Conservation (phyloP, 2,329 filamentous ascomycete species). For the Cadophora malorum region DNA sequence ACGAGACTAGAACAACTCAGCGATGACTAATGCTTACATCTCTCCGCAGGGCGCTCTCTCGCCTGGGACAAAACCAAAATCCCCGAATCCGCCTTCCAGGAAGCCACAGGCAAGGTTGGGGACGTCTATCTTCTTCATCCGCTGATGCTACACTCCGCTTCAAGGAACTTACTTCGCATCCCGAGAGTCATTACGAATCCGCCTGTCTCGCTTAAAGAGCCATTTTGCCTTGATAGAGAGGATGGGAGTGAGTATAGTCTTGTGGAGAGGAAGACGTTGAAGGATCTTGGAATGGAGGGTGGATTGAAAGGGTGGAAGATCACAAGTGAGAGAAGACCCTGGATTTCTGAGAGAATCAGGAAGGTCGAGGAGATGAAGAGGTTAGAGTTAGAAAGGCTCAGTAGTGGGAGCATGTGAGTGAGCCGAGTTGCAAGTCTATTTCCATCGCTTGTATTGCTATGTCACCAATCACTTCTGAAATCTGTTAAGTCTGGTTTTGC, state of each 20-base stretch:
- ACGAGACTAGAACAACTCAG: too few species aligned
- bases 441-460: not conserved
- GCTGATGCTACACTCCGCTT: slow-evolving; percentile 60
- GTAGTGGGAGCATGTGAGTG: not conserved
- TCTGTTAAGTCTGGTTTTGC: too few species aligned
- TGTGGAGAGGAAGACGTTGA: slow-evolving; percentile 59
- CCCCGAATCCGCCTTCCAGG: slow-evolving; percentile 51
- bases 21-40: not conserved
- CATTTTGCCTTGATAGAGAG: slow-evolving; percentile 58
- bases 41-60: slow-evolving; percentile 24
- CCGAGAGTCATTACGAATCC: slow-evolving; percentile 62
- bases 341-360: slow-evolving; percentile 55
- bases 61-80: slow-evolving; percentile 29
- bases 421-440: not conserved
- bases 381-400: slow-evolving; percentile 48
- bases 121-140: slow-evolving; percentile 62
- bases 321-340: slow-evolving; percentile 49
- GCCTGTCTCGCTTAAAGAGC: slow-evolving; percentile 56
- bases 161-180: slow-evolving; percentile 54
- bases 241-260: slow-evolving; percentile 51
- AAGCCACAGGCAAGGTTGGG: slow-evolving; percentile 58
- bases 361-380: slow-evolving; percentile 52
- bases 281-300: slow-evolving; percentile 51
- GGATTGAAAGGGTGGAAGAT: slow-evolving; percentile 57
- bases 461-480: not conserved